Evolutionary conservation across 352 stramenopile species (phyloP), one percentile per base, ranked within the genome.

Genomic region (Thraustochytrium striatum): DNA sequence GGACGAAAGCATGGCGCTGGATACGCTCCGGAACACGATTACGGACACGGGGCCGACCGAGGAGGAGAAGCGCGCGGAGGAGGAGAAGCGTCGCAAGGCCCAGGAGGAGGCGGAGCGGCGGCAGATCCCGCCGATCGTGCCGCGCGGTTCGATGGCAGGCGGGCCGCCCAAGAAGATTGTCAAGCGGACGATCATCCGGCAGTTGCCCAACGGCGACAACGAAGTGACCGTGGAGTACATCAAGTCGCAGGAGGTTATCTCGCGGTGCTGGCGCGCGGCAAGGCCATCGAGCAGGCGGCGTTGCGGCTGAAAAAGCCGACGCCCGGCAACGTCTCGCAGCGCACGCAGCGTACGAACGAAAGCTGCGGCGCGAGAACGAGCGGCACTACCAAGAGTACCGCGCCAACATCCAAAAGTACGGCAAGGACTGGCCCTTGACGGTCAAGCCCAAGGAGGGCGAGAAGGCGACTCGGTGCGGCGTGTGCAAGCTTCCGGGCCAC

Each of bases 161-260:
- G 41, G 43, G 50, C 52, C 44, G 16, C 59, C 59, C 3, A 19
- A 39, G 41, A 39, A 75, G 30, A 41, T 75, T 13, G 44, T 75
- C n/a, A 30, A 38, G 1, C 65, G 65, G 9, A 75, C 65, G 11
- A 43, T 75, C 0, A 75, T 75, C 61, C 39, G 41, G 41, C 43
- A 62, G n/a, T 38, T 75, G 5, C 65, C 65, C 21, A 75, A 75
- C 25, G 65, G 65, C n/a, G 65, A 75, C 13, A 75, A 39, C 32
- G 65, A 75, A n/a, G 52, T 75, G 8, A 62, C 19, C 21, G 65
- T 75, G 19, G 65, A 70, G 39, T 75, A 62, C 65, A 75, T 62
- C 65, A 75, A 75, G 39, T 21, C 44, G 16, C 16, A 21, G 8
- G 50, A 61, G 11, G 16, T 75, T 2, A 30, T 75, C 19, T 13